These are phyloP conservation scores for Scheffersomyces stipitis DNA, from an alignment of 805 yeast genomes.

Conservation along the genomic window DNA sequence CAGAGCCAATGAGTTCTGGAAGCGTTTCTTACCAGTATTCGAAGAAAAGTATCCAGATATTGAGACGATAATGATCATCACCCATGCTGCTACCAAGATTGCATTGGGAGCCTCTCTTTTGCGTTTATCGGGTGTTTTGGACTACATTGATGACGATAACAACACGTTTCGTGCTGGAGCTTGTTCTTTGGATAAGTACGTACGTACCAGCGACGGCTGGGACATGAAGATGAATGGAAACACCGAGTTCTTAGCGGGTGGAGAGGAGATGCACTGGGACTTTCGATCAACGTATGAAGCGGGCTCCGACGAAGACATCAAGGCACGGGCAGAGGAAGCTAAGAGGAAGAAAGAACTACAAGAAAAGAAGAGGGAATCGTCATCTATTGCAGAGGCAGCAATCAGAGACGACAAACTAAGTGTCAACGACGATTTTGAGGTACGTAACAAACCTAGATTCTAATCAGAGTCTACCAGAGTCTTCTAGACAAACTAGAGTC, in stretches of 20 bases:
- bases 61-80: slow-evolving; percentile 66
- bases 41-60: slow-evolving; percentile 58
- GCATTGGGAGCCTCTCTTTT: slow-evolving; percentile 79
- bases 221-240: slow-evolving; percentile 65
- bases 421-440: slow-evolving; percentile 27
- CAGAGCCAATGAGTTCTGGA: slow-evolving; percentile 59
- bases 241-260: slow-evolving; percentile 65
- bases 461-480: no score
- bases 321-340: slow-evolving; percentile 42
- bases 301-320: slow-evolving; percentile 85
- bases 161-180: slow-evolving; percentile 67
- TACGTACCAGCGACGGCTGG: slow-evolving; percentile 48
- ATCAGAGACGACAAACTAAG: slow-evolving; percentile 11
- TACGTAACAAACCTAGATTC: no score
- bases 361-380: slow-evolving; percentile 36
- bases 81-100: slow-evolving; percentile 93
- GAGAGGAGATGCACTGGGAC: slow-evolving; percentile 95
- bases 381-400: slow-evolving; percentile 17
- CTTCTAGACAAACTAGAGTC: no score
- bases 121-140: slow-evolving; percentile 51
- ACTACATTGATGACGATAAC: slow-evolving; percentile 43
- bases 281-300: slow-evolving; percentile 78
- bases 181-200: slow-evolving; percentile 75
- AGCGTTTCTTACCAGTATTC: slow-evolving; percentile 54
- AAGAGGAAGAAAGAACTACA: slow-evolving; percentile 44